A percentile compares a stretch with the other conserved stretches of the same genome.
Conservation (phyloP, 169 alveolate species). For the Theileria equi region DNA sequence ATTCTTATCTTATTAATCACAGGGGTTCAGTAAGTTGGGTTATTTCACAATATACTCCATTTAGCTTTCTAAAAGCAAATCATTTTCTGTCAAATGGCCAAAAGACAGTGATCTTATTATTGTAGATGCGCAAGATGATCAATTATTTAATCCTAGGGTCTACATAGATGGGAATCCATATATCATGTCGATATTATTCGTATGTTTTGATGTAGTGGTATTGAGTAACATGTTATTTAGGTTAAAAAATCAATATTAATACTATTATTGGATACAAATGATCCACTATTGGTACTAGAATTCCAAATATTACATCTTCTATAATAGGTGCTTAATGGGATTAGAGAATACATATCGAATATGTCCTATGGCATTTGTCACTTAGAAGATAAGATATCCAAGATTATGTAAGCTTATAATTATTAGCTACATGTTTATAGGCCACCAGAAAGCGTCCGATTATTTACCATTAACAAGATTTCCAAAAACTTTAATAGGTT, state of each 20-base stretch:
- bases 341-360: no score
- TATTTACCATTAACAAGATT: conserved; percentile 23
- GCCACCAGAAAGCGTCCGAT: conserved; percentile 5
- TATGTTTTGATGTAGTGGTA: not conserved
- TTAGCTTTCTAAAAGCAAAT: conserved; percentile 8
- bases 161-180: conserved; percentile 26
- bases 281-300: conserved; percentile 4
- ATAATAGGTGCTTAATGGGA: not conserved
- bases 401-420: not conserved
- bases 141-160: conserved; percentile 42
- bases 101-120: conserved; percentile 17
- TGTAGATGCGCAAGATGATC: conserved; percentile 36
- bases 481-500: conserved; percentile 53
- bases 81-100: conserved; percentile 2
- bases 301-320: not conserved
- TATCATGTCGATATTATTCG: conserved; percentile 8
- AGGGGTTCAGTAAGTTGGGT: conserved; percentile 18
- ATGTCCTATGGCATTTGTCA: no score
- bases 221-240: not conserved
- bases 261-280: conserved; percentile 28
- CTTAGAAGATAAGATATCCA: no score
- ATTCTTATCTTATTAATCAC: conserved; percentile 37
- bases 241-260: not conserved
- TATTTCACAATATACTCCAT: not conserved
- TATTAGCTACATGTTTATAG: not conserved